Evolutionary conservation across 257 asterid genomes (phyloP).

Genomic region (Solanum commersonii): DNA sequence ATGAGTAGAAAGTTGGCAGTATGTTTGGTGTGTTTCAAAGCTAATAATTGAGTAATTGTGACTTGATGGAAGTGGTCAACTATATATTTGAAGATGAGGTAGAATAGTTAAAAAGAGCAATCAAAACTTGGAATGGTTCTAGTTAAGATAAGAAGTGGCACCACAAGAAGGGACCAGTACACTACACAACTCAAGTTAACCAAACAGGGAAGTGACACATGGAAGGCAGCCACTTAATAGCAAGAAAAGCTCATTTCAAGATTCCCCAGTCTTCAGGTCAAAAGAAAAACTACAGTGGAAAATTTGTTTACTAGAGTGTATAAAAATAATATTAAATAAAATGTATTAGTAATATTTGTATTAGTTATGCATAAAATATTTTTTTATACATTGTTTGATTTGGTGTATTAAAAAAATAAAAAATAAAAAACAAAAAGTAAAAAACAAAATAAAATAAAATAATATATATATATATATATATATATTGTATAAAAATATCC

Average conservation of each 20-base stretch:
- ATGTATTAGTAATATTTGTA: too few species aligned
- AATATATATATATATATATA: too few species aligned
- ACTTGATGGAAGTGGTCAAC: neutral
- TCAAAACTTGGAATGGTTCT: neutral
- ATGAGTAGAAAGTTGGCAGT: neutral
- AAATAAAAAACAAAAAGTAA: too few species aligned
- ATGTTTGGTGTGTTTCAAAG: neutral
- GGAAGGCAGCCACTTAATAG: neutral
- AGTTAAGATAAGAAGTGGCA: neutral
- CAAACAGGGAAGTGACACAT: neutral
- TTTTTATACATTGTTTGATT: too few species aligned
- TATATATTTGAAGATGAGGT: neutral
- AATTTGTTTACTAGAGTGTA: accelerated
- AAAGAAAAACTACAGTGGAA: neutral
- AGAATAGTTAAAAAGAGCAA: neutral
- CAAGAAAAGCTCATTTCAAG: neutral
- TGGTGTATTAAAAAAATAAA: too few species aligned
- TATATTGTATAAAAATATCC: too few species aligned
- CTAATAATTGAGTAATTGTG: neutral
- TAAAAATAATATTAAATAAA: too few species aligned
- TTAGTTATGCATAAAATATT: too few species aligned
- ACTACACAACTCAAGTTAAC: neutral
- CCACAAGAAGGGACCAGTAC: neutral
- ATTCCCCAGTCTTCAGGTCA: neutral
- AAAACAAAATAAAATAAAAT: too few species aligned